Conservation (phyloP, 768 basidiomycete species). For the Hypsizygus marmoreus region DNA sequence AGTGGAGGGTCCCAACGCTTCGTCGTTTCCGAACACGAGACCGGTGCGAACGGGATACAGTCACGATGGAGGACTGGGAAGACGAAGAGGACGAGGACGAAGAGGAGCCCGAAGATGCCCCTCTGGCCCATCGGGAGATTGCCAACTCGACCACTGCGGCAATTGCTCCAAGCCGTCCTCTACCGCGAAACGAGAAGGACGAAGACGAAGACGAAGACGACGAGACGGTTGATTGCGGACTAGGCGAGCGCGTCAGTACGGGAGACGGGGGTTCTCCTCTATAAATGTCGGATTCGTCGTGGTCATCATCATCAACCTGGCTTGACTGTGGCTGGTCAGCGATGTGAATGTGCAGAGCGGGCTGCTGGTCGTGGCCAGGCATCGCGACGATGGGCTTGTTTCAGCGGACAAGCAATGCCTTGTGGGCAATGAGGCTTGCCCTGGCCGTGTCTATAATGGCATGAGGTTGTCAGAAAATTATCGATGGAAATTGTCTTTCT, state of each 20-base stretch:
- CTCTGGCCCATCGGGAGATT: conserved; percentile 71
- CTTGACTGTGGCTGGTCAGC: neutral
- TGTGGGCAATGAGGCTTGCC: neutral
- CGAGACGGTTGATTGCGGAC: conserved; percentile 31
- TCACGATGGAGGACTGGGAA: conserved; percentile 41
- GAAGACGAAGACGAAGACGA: conserved; percentile 45
- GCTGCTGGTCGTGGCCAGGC: no score
- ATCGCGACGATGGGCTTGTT: conserved; percentile 15
- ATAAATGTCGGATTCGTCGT: conserved; percentile 55
- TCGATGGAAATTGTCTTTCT: no score
- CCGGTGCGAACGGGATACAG: conserved; percentile 40
- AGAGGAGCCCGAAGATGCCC: conserved; percentile 39
- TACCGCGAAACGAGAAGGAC: conserved; percentile 35
- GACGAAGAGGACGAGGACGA: conserved; percentile 48
- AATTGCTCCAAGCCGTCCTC: conserved; percentile 50
- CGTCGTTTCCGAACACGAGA: conserved; percentile 48
- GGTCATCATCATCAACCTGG: conserved; percentile 18
- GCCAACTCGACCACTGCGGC: conserved; percentile 70
- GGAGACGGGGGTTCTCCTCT: conserved; percentile 49
- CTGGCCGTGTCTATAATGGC: neutral
- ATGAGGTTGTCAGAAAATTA: neutral
- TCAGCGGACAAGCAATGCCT: neutral
- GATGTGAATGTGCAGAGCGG: no score
- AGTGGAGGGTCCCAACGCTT: conserved; percentile 53
- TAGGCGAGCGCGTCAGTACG: conserved; percentile 23